Base-by-base conservation (phyloP, 1,284 basidiomycete species). In the Ustilago loliicola region DNA sequence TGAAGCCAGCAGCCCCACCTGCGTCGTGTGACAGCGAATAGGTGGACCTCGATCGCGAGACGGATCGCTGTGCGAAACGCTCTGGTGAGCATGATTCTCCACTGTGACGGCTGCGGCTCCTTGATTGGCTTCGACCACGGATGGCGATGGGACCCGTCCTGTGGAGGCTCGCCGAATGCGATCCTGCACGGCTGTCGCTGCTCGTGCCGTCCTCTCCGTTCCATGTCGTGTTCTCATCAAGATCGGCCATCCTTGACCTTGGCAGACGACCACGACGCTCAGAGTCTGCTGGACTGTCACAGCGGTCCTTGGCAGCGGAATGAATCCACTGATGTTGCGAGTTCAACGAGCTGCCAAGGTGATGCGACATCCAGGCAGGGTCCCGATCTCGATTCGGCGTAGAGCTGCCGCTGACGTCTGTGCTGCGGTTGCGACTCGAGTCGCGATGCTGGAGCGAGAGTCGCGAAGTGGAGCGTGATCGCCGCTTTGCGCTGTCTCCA, bases 211-310 rank as follows among this genome's bases (percentile, higher is more conserved):
- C 63, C 9, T 77, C 75, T 10, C 66, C 75, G n/a, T 63, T 78
- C 76, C 76, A 78, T 0, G 65, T 78, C 17, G 72, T 67, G 63
- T 78, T 78, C 58, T 78, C 76, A 55, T 78, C 76, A 7, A 78
- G 62, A 45, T 78, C 76, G 3, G 70, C 76, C 76, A 78, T 78
- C 19, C 76, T 48, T 25, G 64, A 67, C 21, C 67, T 47, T 3
- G 76, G 63, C 57, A 70, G 30, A 15, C 70, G 71, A 11, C 76
- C 71, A 21, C 72, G 76, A 13, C 76, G 67, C 52, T 78, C 76
- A 1, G 76, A 78, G 0, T 78, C 76, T 13, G 71, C 67, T 5
- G 76, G 76, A 17, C 76, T 78, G 40, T 78, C 76, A 54, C 70
- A 70, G 27, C 75, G 70, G 51, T 73, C 63, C 42, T 57, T 66